Percentiles rank a stretch among this genome's conserved stretches.
Conservation (phyloP, 179 eudicot genomes). For the Actinidia arguta region DNA sequence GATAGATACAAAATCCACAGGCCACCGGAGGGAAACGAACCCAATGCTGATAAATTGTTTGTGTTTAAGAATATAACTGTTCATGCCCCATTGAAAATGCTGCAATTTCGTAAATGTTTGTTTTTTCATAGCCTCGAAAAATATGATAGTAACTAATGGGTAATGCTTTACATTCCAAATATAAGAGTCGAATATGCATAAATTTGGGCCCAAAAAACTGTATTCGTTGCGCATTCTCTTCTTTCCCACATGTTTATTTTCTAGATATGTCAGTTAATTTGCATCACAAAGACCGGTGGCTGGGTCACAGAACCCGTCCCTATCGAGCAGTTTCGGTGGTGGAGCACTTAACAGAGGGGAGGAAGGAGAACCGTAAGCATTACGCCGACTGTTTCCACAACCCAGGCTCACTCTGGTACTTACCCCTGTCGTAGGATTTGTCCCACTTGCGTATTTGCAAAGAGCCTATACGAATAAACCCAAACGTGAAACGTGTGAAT, state of each 20-base stretch:
- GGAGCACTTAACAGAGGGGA: conserved; percentile 95
- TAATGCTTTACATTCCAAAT: not conserved
- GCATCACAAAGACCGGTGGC: conserved; percentile 87
- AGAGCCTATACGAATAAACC: conserved; percentile 56
- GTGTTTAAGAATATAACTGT: too few relatives aligned
- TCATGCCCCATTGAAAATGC: not conserved
- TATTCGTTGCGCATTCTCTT: not conserved
- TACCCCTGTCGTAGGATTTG: conserved; percentile 86
- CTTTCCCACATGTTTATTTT: not conserved
- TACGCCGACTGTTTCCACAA: conserved; percentile 85
- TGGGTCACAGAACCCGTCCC: conserved; percentile 88
- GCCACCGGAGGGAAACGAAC: too few relatives aligned
- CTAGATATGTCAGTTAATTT: conserved; percentile 23
- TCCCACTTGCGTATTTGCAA: conserved; percentile 96
- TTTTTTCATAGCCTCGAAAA: not conserved
- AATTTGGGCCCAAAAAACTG: not conserved
- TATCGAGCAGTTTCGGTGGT: conserved; percentile 75
- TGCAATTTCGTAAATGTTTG: not conserved
- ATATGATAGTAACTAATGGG: not conserved
- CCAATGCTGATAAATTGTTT: too few relatives aligned
- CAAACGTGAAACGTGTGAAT: not conserved
- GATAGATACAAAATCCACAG: too few relatives aligned
- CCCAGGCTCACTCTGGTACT: conserved; percentile 91
- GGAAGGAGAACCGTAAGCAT: conserved; percentile 91
- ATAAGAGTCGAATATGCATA: not conserved